phyloP scores from a whole-genome alignment of 2,329 filamentous ascomycete species.

The Lecanicillium sp. region DNA sequence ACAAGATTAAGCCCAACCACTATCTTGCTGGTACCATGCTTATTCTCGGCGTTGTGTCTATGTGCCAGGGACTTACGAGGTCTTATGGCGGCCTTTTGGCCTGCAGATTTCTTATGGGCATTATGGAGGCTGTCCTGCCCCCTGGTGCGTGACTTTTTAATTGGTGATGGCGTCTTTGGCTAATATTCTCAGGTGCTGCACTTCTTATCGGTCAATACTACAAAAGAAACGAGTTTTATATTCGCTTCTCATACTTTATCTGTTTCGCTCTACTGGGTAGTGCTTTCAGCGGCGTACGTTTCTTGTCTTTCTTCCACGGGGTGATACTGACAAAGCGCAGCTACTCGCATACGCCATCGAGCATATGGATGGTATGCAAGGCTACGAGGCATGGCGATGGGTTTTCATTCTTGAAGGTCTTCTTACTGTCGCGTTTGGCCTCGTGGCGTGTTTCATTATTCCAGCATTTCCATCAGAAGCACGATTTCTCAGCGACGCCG shows the following conservation, averaged over 20 bases:
- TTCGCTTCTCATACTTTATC: conserved; percentile 16
- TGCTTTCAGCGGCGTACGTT: conserved; percentile 14
- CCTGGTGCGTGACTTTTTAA: conserved; percentile 1
- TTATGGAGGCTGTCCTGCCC: conserved; percentile 13
- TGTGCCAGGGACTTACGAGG: conserved; percentile 15
- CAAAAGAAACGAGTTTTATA: conserved; percentile 14
- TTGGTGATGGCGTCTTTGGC: background rate
- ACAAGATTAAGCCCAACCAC: conserved; percentile 16
- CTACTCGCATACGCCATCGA: conserved; percentile 15
- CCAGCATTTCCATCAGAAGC: conserved; percentile 42
- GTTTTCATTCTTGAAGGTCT: conserved; percentile 59
- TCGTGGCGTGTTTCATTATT: conserved; percentile 44
- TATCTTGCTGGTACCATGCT: conserved; percentile 14
- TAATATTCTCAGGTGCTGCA: conserved; percentile 5
- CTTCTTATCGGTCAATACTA: conserved; percentile 16
- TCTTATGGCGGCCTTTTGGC: conserved; percentile 13
- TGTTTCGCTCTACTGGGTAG: conserved; percentile 15
- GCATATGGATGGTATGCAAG: conserved; percentile 11
- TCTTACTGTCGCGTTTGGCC: conserved; percentile 42
- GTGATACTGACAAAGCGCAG: conserved; percentile 2
- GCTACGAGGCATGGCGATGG: conserved; percentile 39
- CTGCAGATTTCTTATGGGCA: conserved; percentile 16
- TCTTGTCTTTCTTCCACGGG: background rate
- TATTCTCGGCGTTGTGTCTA: conserved; percentile 15
- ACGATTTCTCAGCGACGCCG: conserved; percentile 42